Conservation (phyloP, 2,329 filamentous ascomycete species). For the Talaromyces sp. region DNA sequence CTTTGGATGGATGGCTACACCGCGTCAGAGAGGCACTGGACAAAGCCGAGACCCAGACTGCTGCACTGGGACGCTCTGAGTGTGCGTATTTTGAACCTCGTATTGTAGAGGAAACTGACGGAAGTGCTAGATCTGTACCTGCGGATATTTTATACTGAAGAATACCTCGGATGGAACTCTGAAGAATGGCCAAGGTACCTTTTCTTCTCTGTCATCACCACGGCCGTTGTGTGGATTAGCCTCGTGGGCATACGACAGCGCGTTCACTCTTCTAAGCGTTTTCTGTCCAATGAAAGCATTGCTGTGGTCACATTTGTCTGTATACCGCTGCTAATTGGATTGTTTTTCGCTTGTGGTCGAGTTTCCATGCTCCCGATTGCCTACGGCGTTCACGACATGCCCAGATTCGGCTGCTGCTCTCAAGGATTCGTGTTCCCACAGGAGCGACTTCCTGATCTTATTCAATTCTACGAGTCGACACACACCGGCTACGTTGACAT, state of each 20-base stretch:
- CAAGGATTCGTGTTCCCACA: conserved; percentile 42
- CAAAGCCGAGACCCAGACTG: conserved; percentile 25
- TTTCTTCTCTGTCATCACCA: conserved; percentile 22
- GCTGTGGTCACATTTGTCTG: conserved; percentile 23
- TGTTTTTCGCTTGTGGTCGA: conserved; percentile 37
- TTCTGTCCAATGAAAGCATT: conserved; percentile 19
- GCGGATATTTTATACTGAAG: conserved; percentile 44
- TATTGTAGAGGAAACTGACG: background rate
- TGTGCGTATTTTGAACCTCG: conserved; percentile 12
- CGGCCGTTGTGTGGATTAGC: conserved; percentile 5
- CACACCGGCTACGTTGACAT: conserved; percentile 31
- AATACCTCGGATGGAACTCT: conserved; percentile 42
- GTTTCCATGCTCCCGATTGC: conserved; percentile 32
- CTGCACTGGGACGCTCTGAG: conserved; percentile 18
- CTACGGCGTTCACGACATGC: conserved; percentile 35
- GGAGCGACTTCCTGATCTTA: conserved; percentile 18
- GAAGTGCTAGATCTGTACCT: conserved; percentile 33
- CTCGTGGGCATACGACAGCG: conserved; percentile 12
- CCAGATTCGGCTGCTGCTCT: conserved; percentile 39
- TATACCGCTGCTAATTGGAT: conserved; percentile 23
- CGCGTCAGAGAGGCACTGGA: conserved; percentile 28
- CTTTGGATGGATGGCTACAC: conserved; percentile 45
- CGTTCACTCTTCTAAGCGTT: conserved; percentile 6
- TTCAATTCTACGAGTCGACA: conserved; percentile 28
- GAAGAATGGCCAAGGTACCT: conserved; percentile 38